Base-by-base conservation (phyloP, 345 rosid genomes). In the Camelina hispida region DNA sequence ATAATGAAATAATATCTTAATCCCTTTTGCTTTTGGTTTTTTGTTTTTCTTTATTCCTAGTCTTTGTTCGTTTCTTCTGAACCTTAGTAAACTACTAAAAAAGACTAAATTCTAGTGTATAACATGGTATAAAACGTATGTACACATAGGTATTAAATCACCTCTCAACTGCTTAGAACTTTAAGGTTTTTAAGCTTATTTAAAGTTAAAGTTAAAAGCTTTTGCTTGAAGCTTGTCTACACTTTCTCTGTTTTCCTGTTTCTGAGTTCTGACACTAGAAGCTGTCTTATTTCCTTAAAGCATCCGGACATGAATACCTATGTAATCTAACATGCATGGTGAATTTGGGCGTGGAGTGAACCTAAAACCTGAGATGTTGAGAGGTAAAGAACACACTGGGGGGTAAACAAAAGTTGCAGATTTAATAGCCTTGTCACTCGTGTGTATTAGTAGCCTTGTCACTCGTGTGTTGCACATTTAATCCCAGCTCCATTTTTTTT, bases 41-140 rank as follows among this genome's bases (percentile, higher is more conserved):
- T 38, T 13, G 28, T 56, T 56, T 35, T 35, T 35, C 18, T 61
- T 75, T 67, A 75, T 75, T 67, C 78, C 28, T 51, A 22, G 52
- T 23, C 72, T 66, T 74, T 74, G 72, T 74, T 74, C 67, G 50
- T 74, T 66, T 13, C 78, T 74, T 74, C 48, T 47, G 20, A 56
- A 30, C 62, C 63, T 44, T 12, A 10, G 11, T 10, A 44, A 23
- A 48, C 56, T 63, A 53, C 23, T 52, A 52, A 40, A 25, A 48
- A 62, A 9, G n/a, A 56, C 3, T 15, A 40, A 52, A 40, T 16
- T 52, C 10, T 22, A 40, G 10, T 70, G 10, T 46, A 59, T 9
- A 9, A 38, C 35, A 14, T 22, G 71, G 10, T 14, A 20, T 17
- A 5, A 3, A 17, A 22, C 6, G 3, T 17, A 12, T 6, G 28